phyloP scores from a whole-genome alignment of 495 filamentous ascomycete species.

The Hyaloscypha variabilis region DNA sequence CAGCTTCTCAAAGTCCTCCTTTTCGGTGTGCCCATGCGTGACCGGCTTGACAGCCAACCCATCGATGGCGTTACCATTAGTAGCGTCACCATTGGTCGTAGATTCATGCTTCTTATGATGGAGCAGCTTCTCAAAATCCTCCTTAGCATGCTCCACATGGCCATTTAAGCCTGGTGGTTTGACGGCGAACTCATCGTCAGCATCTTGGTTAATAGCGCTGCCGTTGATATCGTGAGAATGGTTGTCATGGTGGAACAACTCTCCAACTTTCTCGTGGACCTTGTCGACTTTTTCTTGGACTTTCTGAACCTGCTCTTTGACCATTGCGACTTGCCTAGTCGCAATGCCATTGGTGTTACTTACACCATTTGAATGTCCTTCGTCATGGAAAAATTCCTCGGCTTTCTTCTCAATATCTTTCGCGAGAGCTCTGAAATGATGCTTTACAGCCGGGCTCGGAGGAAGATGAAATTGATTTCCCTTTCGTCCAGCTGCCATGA shows the following conservation, averaged over 20 bases:
- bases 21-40: no score
- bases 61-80: no score
- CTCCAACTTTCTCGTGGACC: background rate
- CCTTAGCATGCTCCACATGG: no score
- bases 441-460: constrained; percentile 16
- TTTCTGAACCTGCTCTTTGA: background rate
- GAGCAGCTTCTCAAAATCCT: no score
- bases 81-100: no score
- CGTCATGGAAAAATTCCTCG: background rate
- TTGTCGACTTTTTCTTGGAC: background rate
- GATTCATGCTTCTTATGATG: no score
- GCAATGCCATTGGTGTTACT: constrained; percentile 4
- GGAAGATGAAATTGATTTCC: constrained; percentile 8
- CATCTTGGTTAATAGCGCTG: background rate
- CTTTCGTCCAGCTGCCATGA: constrained; percentile 5
- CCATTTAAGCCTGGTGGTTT: no score
- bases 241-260: background rate
- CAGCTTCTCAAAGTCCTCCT: no score
- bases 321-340: background rate
- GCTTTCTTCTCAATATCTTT: background rate
- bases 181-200: background rate
- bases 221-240: background rate
- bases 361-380: background rate
- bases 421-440: constrained; percentile 16
- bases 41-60: background rate